These are phyloP conservation scores for Podaxis rugospora DNA, from an alignment of 768 basidiomycete species.

Conservation along the genomic window DNA sequence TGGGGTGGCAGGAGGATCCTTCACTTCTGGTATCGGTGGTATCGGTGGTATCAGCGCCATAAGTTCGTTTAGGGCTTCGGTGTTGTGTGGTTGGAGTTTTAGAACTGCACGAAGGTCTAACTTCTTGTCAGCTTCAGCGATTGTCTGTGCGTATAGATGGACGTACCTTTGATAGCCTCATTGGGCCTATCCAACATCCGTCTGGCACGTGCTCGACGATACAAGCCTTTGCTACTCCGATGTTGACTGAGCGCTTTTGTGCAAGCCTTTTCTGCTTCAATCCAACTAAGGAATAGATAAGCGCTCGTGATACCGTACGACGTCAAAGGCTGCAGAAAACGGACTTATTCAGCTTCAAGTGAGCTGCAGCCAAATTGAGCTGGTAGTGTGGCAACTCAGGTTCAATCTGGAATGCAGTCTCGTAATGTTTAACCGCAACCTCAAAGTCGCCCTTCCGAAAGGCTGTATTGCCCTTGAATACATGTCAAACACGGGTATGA, in stretches of 20 bases:
- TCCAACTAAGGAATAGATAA: slow-evolving; percentile 44
- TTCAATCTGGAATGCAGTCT: slow-evolving; percentile 57
- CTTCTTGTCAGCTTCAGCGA: background rate
- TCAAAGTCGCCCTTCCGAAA: slow-evolving; percentile 61
- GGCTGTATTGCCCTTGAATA: slow-evolving; percentile 56
- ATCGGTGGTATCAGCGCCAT: slow-evolving; percentile 30
- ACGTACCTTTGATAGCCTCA: slow-evolving; percentile 57
- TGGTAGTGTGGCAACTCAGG: slow-evolving; percentile 74
- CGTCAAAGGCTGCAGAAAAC: slow-evolving; percentile 18
- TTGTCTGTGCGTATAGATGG: background rate
- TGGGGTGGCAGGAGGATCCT: background rate
- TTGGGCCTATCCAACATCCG: slow-evolving; percentile 52
- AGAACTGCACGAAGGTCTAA: slow-evolving; percentile 60
- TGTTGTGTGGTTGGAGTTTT: slow-evolving; percentile 58
- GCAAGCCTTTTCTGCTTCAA: slow-evolving; percentile 69
- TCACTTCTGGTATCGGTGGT: slow-evolving; percentile 11
- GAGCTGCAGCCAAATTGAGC: slow-evolving; percentile 71
- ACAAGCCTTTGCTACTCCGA: slow-evolving; percentile 65
- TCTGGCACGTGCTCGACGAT: slow-evolving; percentile 63
- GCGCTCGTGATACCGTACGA: background rate
- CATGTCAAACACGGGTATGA: background rate
- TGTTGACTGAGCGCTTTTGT: slow-evolving; percentile 61
- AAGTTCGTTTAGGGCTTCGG: slow-evolving; percentile 58
- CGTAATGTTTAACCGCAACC: slow-evolving; percentile 53
- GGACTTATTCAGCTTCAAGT: slow-evolving; percentile 67